Percentiles rank a stretch among this genome's conserved stretches.
Conservation (phyloP, 352 stramenopile species). For the Phytopythium helicoides region DNA sequence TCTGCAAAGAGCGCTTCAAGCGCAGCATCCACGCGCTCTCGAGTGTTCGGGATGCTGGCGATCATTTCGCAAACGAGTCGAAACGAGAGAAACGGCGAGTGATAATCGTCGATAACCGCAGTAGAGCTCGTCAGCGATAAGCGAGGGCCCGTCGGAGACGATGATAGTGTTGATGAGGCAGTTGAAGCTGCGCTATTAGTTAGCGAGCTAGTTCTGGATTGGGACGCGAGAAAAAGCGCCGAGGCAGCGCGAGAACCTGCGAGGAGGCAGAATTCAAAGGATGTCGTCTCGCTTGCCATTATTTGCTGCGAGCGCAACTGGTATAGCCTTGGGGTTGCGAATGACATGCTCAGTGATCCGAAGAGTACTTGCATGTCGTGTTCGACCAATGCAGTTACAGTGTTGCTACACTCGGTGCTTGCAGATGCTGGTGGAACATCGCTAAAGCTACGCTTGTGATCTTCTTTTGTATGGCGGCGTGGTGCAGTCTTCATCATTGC, state of each 20-base stretch:
- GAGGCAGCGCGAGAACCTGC: neutral
- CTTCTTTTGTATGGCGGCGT: neutral
- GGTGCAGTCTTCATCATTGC: constrained; percentile 29
- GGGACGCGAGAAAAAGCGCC: neutral
- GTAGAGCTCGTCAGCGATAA: constrained; percentile 9
- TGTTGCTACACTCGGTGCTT: constrained; percentile 4
- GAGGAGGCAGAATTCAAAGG: neutral
- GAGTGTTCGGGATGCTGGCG: constrained; percentile 18
- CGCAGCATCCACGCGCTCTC: constrained; percentile 36
- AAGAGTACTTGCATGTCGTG: constrained; percentile 31
- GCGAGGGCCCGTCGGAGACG: neutral
- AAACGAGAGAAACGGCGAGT: constrained; percentile 46
- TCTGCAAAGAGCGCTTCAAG: constrained; percentile 50
- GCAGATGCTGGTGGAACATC: neutral
- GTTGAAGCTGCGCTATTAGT: neutral
- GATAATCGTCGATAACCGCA: constrained; percentile 13
- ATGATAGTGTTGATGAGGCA: neutral
- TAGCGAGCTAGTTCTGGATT: neutral
- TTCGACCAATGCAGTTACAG: neutral
- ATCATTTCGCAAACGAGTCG: constrained; percentile 42
- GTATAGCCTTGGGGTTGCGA: constrained; percentile 35
- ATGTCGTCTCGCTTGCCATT: constrained; percentile 25
- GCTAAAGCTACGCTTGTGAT: neutral
- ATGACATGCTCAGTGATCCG: constrained; percentile 33
- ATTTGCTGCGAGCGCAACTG: constrained; percentile 61